Conservation (phyloP, 768 basidiomycete genomes). For the Leccinum sublutescens region DNA sequence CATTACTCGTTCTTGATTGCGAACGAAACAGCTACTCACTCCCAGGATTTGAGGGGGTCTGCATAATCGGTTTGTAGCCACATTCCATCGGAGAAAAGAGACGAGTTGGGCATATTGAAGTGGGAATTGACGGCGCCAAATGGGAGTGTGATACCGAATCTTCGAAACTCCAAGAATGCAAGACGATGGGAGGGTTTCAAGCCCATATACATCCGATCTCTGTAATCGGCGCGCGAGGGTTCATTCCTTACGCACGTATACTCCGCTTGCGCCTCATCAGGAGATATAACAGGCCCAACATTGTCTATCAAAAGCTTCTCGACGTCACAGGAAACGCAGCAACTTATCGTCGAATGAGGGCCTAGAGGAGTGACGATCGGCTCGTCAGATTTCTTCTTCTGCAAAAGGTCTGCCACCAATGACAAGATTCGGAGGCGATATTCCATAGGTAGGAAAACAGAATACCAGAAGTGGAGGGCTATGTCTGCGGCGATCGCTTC, state of each 20-base stretch:
- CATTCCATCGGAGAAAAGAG: slow-evolving; percentile 45
- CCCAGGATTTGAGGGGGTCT: slow-evolving; percentile 52
- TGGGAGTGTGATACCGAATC: slow-evolving; percentile 46
- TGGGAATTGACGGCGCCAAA: slow-evolving; percentile 43
- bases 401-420: slow-evolving; percentile 20
- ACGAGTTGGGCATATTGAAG: slow-evolving; percentile 40
- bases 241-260: slow-evolving; percentile 35
- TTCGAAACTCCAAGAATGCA: slow-evolving; percentile 39
- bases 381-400: background rate
- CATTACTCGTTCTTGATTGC: background rate
- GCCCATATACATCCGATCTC: slow-evolving; percentile 39
- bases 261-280: slow-evolving; percentile 1
- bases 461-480: slow-evolving; percentile 51
- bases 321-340: slow-evolving; percentile 8
- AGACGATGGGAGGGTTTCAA: slow-evolving; percentile 46
- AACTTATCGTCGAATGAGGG: slow-evolving; percentile 16
- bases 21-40: slow-evolving; percentile 31
- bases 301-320: slow-evolving; percentile 17
- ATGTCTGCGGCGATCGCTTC: slow-evolving; percentile 37
- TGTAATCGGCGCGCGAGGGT: slow-evolving; percentile 39
- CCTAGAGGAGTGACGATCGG: slow-evolving; percentile 12
- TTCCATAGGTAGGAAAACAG: slow-evolving; percentile 38
- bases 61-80: slow-evolving; percentile 43
- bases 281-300: slow-evolving; percentile 18
- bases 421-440: slow-evolving; percentile 26